Conservation (phyloP, 805 yeast species). For the Schwanniomyces pseudopolymorphus region DNA sequence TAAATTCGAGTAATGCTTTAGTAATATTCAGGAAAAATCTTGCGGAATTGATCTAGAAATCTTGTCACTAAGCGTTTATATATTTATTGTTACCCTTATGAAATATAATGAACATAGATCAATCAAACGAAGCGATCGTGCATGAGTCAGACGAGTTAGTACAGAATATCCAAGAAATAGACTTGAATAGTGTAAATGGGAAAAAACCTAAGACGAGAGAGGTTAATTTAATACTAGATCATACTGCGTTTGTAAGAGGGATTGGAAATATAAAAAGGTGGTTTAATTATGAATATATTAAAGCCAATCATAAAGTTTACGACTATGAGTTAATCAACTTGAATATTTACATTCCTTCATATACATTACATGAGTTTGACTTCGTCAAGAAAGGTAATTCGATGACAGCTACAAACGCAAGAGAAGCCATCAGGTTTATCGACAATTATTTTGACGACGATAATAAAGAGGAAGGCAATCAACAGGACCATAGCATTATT, state of each 20-base stretch:
- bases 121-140: background rate
- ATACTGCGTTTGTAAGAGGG: slow-evolving; percentile 67
- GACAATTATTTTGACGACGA: slow-evolving; percentile 41
- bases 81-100: no score
- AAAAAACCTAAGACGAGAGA: slow-evolving; percentile 8
- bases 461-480: slow-evolving; percentile 6
- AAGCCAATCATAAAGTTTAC: slow-evolving; percentile 18
- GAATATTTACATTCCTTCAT: slow-evolving; percentile 51
- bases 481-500: slow-evolving; percentile 5
- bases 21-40: background rate
- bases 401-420: slow-evolving; percentile 60
- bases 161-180: background rate
- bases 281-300: slow-evolving; percentile 43
- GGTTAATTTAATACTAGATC: slow-evolving; percentile 57
- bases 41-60: no score
- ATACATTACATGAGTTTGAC: slow-evolving; percentile 60
- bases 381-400: slow-evolving; percentile 54
- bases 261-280: slow-evolving; percentile 66
- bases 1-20: no score
- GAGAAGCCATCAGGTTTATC: slow-evolving; percentile 62
- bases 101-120: background rate
- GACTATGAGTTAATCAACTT: slow-evolving; percentile 21
- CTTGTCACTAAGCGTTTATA: no score
- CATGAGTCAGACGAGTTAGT: slow-evolving; percentile 14
- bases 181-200: background rate